phyloP scores from a whole-genome alignment of 768 basidiomycete genomes.

The Phylloporus rhodoxanthus region DNA sequence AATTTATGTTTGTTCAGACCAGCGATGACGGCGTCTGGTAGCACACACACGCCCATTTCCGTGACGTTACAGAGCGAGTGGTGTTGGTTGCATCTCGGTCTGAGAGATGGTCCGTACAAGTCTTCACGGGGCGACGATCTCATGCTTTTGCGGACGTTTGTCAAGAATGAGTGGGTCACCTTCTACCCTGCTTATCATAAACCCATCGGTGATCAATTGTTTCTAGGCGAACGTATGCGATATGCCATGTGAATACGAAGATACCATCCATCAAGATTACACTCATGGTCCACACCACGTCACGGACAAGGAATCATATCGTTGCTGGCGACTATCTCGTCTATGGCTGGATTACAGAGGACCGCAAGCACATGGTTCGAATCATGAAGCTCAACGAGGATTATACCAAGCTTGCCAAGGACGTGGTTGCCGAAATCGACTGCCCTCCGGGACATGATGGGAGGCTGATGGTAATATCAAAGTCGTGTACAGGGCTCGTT shows the following conservation, averaged over 20 bases:
- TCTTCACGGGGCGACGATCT: constrained; percentile 28
- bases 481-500: neutral
- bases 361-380: constrained; percentile 25
- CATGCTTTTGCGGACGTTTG: constrained; percentile 23
- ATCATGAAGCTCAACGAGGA: constrained; percentile 27
- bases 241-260: constrained; percentile 24
- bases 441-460: constrained; percentile 25
- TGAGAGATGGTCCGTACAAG: constrained; percentile 25
- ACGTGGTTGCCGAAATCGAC: constrained; percentile 23
- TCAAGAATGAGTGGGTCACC: constrained; percentile 21
- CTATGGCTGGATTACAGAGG: constrained; percentile 28
- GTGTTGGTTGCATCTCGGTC: constrained; percentile 24
- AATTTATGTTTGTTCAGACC: constrained; percentile 27
- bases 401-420: constrained; percentile 18
- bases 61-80: constrained; percentile 27
- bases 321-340: constrained; percentile 22
- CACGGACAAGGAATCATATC: constrained; percentile 22
- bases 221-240: constrained; percentile 21
- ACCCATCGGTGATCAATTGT: neutral
- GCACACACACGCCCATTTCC: constrained; percentile 4
- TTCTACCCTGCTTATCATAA: neutral
- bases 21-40: constrained; percentile 1
- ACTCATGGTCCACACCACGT: constrained; percentile 20
- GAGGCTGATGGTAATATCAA: constrained; percentile 21
- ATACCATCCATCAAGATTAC: constrained; percentile 23